Percentiles rank a stretch among this genome's conserved stretches.
These are phyloP conservation scores for Hyphopichia pseudoburtonii DNA, from an alignment of 1,139 yeast genomes.

Conservation along the genomic window DNA sequence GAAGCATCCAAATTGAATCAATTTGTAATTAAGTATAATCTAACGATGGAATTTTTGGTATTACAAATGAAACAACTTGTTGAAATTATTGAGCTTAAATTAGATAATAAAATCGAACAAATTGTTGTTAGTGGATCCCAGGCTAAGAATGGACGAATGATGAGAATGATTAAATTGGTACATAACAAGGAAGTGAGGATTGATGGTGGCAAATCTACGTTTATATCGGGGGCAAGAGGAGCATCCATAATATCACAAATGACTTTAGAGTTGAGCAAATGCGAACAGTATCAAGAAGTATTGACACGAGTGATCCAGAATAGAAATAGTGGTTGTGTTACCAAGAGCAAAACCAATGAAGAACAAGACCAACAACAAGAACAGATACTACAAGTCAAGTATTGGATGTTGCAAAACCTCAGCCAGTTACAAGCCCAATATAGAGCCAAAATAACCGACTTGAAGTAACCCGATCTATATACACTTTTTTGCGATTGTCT, in stretches of 20 bases:
- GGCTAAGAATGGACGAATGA: slow-evolving; percentile 43
- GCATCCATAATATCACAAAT: slow-evolving; percentile 27
- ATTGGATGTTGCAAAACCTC: slow-evolving; percentile 3
- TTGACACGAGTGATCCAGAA: neutral
- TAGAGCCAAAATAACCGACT: neutral
- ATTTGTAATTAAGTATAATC: slow-evolving; percentile 41
- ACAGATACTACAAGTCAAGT: neutral
- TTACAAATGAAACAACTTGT: slow-evolving; percentile 48
- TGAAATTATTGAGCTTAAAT: slow-evolving; percentile 18
- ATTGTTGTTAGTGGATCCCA: slow-evolving; percentile 53
- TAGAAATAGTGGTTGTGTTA: too few species aligned
- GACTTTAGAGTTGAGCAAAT: neutral
- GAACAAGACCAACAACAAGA: too few species aligned
- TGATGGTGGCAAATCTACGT: neutral
- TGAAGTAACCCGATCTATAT: neutral
- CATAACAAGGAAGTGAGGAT: too few species aligned
- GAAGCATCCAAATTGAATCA: slow-evolving; percentile 10
- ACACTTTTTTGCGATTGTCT: neutral
- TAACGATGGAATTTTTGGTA: slow-evolving; percentile 48
- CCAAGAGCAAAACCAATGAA: too few species aligned
- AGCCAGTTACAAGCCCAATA: slow-evolving; percentile 1
- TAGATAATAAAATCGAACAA: slow-evolving; percentile 18
- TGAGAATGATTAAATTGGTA: slow-evolving; percentile 12
- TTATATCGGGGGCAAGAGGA: slow-evolving; percentile 39
- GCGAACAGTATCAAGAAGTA: neutral